These are phyloP conservation scores for Barnettozyma hawaiiensis DNA, from an alignment of 1,139 yeast species.

Conservation along the genomic window DNA sequence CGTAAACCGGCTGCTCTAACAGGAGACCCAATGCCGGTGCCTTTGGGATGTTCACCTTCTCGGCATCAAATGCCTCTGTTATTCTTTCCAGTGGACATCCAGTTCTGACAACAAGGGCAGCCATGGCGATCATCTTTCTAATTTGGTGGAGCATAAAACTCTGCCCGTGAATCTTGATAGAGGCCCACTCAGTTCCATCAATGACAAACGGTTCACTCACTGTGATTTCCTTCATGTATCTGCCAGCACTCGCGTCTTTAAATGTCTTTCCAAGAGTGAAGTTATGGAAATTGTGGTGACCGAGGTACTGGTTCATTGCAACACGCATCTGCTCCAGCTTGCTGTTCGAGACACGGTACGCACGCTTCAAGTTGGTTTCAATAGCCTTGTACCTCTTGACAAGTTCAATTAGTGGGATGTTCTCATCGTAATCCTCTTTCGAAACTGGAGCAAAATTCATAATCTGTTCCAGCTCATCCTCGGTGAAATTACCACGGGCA, in stretches of 20 bases:
- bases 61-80: slow-evolving; percentile 67
- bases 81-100: slow-evolving; percentile 78
- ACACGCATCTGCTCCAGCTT: slow-evolving; percentile 59
- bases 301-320: slow-evolving; percentile 70
- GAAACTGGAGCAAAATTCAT: slow-evolving; percentile 29
- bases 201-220: slow-evolving; percentile 92
- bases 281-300: slow-evolving; percentile 93
- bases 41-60: slow-evolving; percentile 85
- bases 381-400: slow-evolving; percentile 55
- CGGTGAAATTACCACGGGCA: slow-evolving; percentile 42
- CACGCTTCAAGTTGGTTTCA: slow-evolving; percentile 65
- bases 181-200: slow-evolving; percentile 93
- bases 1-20: slow-evolving; percentile 88
- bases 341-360: slow-evolving; percentile 56
- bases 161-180: slow-evolving; percentile 95
- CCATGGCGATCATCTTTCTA: slow-evolving; percentile 97
- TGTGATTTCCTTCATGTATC: slow-evolving; percentile 73
- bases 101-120: slow-evolving; percentile 75
- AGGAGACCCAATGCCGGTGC: slow-evolving; percentile 95
- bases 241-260: slow-evolving; percentile 76
- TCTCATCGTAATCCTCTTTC: slow-evolving; percentile 32
- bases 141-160: slow-evolving; percentile 98
- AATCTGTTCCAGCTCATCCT: slow-evolving; percentile 39
- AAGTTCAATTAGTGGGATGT: slow-evolving; percentile 33
- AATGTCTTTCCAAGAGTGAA: slow-evolving; percentile 86